Conservation (phyloP, 2,329 filamentous ascomycete species). For the Botrytis aclada region DNA sequence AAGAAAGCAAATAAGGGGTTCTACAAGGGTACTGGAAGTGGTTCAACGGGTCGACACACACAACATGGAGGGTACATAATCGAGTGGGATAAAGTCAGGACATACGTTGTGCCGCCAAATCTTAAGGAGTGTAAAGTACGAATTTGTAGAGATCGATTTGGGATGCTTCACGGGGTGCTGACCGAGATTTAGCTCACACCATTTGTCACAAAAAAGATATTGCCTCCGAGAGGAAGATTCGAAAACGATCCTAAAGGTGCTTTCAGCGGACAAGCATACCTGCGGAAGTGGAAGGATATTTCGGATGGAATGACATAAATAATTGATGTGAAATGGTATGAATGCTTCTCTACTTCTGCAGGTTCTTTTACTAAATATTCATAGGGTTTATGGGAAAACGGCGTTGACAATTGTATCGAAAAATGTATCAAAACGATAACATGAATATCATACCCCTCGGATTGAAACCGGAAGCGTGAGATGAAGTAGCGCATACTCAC, state of each 20-base stretch:
- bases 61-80: constrained; percentile 80
- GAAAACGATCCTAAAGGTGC: constrained; percentile 52
- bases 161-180: constrained; percentile 7
- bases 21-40: constrained; percentile 94
- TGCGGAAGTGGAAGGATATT: constrained; percentile 59
- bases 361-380: constrained; percentile 1
- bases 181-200: constrained; percentile 65
- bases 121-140: constrained; percentile 70
- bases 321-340: not conserved
- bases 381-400: constrained; percentile 17
- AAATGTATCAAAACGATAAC: constrained; percentile 20
- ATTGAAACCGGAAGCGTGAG: not conserved
- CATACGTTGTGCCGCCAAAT: constrained; percentile 74
- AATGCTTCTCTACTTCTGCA: not conserved
- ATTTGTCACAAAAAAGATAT: constrained; percentile 66
- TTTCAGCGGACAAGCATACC: constrained; percentile 58
- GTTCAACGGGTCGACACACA: constrained; percentile 81
- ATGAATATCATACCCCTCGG: constrained; percentile 17
- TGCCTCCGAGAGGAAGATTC: constrained; percentile 52
- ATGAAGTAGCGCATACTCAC: not conserved
- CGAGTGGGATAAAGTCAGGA: constrained; percentile 84
- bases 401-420: constrained; percentile 22
- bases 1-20: constrained; percentile 91
- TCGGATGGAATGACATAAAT: constrained; percentile 14
- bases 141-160: not conserved